Percentiles rank a stretch among this genome's conserved stretches.
These are phyloP conservation scores for Colletotrichum sp. DNA, from an alignment of 2,329 filamentous ascomycete genomes.

Conservation along the genomic window DNA sequence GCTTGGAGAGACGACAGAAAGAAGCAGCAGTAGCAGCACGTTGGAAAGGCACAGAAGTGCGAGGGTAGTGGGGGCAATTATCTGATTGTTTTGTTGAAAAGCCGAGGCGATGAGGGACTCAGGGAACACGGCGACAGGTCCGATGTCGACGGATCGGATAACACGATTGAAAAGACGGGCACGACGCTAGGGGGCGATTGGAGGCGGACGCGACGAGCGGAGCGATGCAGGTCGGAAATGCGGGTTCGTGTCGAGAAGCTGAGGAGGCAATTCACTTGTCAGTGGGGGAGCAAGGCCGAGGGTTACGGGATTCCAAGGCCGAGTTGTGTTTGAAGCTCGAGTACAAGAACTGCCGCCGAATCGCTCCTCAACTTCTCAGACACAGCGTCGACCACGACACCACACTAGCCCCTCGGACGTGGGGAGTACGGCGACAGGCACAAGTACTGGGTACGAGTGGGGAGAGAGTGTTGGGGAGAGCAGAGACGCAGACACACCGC, in stretches of 20 bases:
- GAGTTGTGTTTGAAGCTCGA: background rate
- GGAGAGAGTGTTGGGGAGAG: background rate
- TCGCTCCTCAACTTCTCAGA: background rate
- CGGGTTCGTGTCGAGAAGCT: background rate
- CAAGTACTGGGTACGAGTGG: background rate
- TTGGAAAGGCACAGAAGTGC: background rate
- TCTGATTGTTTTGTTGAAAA: background rate
- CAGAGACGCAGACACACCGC: background rate
- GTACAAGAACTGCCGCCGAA: background rate
- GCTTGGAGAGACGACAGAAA: background rate
- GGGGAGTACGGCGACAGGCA: background rate
- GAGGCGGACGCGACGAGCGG: background rate
- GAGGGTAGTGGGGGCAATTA: background rate
- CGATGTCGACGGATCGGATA: slow-evolving; percentile 8
- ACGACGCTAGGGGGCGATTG: background rate
- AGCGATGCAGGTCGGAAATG: slow-evolving; percentile 10
- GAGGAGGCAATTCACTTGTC: background rate
- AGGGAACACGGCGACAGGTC: background rate
- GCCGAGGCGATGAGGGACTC: background rate
- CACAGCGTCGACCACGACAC: background rate
- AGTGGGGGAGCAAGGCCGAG: background rate
- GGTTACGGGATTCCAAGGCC: background rate
- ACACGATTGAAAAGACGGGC: background rate
- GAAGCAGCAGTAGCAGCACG: background rate
- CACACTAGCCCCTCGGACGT: background rate